A percentile compares a stretch with the other conserved stretches of the same genome.
Conservation (phyloP, 768 basidiomycete species). For the Candolleomyces eurysporus region DNA sequence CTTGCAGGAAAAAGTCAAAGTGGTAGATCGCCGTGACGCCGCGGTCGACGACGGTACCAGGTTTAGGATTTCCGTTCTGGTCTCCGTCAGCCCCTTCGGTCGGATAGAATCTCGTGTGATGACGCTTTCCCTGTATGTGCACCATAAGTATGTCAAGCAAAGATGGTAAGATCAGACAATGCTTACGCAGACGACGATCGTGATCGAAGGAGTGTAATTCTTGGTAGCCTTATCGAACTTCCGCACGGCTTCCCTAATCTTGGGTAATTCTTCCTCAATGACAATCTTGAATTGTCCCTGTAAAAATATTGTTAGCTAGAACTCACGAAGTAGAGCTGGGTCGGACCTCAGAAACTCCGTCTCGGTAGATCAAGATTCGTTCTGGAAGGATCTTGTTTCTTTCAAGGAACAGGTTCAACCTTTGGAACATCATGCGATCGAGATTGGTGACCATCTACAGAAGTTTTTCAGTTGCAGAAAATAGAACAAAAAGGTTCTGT, state of each 20-base stretch:
- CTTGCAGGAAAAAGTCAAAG: conserved; percentile 70
- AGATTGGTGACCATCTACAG: conserved; percentile 76
- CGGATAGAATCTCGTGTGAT: conserved; percentile 65
- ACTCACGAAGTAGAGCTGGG: conserved; percentile 23
- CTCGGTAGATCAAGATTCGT: conserved; percentile 72
- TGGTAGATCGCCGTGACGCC: conserved; percentile 69
- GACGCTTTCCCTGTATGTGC: conserved; percentile 40
- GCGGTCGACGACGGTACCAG: conserved; percentile 80
- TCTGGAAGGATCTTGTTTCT: conserved; percentile 56
- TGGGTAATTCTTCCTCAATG: conserved; percentile 60
- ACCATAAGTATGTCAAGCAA: conserved; percentile 16
- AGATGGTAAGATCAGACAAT: conserved; percentile 14
- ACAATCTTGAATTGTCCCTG: conserved; percentile 75
- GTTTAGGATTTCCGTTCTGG: conserved; percentile 66
- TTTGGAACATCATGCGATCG: conserved; percentile 61
- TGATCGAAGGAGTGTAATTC: conserved; percentile 54
- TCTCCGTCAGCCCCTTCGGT: conserved; percentile 51
- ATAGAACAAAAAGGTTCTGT: not conserved
- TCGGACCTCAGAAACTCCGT: conserved; percentile 76
- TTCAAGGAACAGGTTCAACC: conserved; percentile 50
- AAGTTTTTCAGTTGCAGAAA: not conserved
- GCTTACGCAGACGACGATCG: conserved; percentile 76
- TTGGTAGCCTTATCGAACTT: conserved; percentile 40
- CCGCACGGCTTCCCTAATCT: conserved; percentile 57
- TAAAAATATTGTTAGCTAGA: conserved; percentile 18